phyloP scores from a whole-genome alignment of 306 rosid species.

The Acacia melanoxylon region DNA sequence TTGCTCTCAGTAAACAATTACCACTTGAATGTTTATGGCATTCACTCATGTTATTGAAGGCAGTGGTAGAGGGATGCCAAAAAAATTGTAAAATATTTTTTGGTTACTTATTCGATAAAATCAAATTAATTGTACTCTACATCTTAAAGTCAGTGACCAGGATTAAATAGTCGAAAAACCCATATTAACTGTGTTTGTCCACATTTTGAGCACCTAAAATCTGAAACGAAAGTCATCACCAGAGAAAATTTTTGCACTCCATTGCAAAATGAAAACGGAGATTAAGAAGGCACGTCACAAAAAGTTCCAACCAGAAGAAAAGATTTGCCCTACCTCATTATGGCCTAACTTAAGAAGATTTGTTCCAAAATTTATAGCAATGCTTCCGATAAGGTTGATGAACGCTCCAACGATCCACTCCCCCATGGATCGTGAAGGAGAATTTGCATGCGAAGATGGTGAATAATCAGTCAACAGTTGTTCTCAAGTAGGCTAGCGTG shows the following conservation, averaged over 20 bases:
- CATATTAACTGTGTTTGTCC: background rate
- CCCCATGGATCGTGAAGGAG: conserved; percentile 68
- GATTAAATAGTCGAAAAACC: background rate
- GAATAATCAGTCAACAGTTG: conserved; percentile 19
- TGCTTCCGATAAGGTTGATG: conserved; percentile 94
- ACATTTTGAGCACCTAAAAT: conserved; percentile 4
- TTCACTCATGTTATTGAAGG: background rate
- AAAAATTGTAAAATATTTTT: too few species aligned
- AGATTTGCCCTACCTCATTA: conserved; percentile 61
- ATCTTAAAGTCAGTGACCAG: background rate
- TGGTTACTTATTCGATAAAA: conserved; percentile 14
- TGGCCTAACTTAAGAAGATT: conserved; percentile 97
- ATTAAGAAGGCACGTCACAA: background rate
- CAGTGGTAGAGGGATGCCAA: background rate
- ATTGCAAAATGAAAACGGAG: background rate
- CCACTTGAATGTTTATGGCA: background rate
- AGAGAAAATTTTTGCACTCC: conserved; percentile 8
- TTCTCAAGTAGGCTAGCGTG: conserved; percentile 10
- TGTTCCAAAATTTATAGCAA: conserved; percentile 95
- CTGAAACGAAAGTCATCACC: background rate
- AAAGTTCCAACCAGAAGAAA: background rate
- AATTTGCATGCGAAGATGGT: conserved; percentile 47
- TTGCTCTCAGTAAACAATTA: background rate
- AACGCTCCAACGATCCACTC: conserved; percentile 99
- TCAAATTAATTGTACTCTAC: conserved; percentile 10